Conservation (phyloP, 345 rosid genomes). For the Clarkia xantiana region DNA sequence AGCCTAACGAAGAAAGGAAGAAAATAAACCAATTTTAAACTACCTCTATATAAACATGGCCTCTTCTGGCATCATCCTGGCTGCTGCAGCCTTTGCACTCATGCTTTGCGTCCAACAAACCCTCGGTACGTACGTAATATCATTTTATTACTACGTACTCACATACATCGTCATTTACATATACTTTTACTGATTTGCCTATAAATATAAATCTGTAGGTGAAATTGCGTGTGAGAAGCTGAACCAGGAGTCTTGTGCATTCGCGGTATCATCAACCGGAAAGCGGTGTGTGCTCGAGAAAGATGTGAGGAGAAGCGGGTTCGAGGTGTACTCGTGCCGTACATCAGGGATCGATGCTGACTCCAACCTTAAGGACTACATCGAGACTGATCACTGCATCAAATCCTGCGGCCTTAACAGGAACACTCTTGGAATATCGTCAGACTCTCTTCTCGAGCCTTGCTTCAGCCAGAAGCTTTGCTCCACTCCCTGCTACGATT, state of each 20-base stretch:
- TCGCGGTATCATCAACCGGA: slow-evolving; percentile 57
- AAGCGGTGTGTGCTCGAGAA: slow-evolving; percentile 79
- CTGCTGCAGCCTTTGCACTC: slow-evolving; percentile 1
- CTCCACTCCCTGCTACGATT: slow-evolving; percentile 53
- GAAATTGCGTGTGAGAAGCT: slow-evolving; percentile 54
- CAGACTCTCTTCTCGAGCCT: slow-evolving; percentile 66
- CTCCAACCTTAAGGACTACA: slow-evolving; percentile 30
- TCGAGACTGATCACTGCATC: slow-evolving; percentile 62
- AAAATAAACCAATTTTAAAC: too few relatives aligned
- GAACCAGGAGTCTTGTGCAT: slow-evolving; percentile 49
- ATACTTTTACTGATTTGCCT: not conserved
- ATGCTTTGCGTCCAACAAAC: slow-evolving; percentile 2
- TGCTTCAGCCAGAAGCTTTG: slow-evolving; percentile 54
- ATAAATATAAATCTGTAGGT: slow-evolving; percentile 13
- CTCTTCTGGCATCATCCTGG: not conserved
- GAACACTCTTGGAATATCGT: slow-evolving; percentile 66
- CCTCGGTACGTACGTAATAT: not conserved
- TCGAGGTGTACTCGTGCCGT: slow-evolving; percentile 45
- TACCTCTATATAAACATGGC: too few relatives aligned
- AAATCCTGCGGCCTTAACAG: slow-evolving; percentile 64
- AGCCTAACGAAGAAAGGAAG: too few relatives aligned
- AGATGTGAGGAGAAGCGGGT: slow-evolving; percentile 48
- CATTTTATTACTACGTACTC: not conserved
- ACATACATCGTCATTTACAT: not conserved
- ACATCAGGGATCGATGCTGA: slow-evolving; percentile 70